These are phyloP conservation scores for Botrytis paeoniae DNA, from an alignment of 2,329 filamentous ascomycete species.

Conservation along the genomic window DNA sequence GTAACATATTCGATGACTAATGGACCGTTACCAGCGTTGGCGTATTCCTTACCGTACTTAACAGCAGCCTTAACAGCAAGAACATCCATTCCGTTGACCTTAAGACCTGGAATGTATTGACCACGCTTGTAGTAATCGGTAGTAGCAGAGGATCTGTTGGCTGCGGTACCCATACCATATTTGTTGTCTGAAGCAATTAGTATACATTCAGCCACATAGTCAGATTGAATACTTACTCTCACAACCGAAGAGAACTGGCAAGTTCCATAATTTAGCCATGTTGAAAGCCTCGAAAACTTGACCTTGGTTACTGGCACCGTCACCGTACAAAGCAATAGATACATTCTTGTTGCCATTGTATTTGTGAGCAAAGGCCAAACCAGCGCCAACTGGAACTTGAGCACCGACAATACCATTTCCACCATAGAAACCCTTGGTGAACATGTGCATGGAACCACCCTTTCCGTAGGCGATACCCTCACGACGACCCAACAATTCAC, in stretches of 20 bases:
- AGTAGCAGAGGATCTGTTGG: constrained; percentile 86
- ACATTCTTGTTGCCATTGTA: constrained; percentile 86
- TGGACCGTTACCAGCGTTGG: constrained; percentile 78
- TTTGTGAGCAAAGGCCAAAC: constrained; percentile 94
- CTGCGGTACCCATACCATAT: constrained; percentile 98
- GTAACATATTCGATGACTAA: constrained; percentile 98
- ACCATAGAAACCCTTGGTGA: constrained; percentile 94
- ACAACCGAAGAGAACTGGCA: constrained; percentile 93
- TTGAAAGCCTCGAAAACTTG: constrained; percentile 99
- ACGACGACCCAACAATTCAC: constrained; percentile 89
- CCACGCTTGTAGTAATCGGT: constrained; percentile 99
- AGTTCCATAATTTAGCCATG: constrained; percentile 99
- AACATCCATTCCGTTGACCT: constrained; percentile 99
- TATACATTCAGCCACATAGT: not conserved
- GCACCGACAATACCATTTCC: constrained; percentile 99
- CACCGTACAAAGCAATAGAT: constrained; percentile 88
- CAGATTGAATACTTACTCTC: constrained; percentile 69
- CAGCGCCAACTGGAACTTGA: constrained; percentile 95
- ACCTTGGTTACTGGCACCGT: constrained; percentile 97
- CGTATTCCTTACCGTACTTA: constrained; percentile 88
- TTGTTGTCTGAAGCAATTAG: constrained; percentile 76
- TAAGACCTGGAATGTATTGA: constrained; percentile 98
- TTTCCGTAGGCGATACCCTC: constrained; percentile 98
- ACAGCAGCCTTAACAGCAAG: constrained; percentile 96
- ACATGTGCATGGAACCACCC: constrained; percentile 99